Conservation (phyloP, 495 filamentous ascomycete genomes). For the Penicillium flavigenum region DNA sequence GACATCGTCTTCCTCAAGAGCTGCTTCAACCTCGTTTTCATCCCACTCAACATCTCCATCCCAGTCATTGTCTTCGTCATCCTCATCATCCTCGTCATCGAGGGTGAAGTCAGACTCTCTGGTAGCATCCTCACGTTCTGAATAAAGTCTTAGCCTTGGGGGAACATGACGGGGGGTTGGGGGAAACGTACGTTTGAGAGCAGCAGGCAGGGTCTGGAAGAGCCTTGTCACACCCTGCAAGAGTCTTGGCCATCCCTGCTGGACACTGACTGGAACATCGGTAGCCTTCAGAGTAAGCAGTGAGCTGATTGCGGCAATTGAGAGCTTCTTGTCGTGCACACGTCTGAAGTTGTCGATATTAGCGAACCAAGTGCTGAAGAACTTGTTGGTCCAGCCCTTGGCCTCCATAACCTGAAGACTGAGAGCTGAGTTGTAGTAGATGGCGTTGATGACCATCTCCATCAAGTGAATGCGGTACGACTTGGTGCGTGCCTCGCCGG, state of each 20-base stretch:
- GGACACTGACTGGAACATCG: constrained; percentile 81
- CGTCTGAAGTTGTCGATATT: constrained; percentile 91
- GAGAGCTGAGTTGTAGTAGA: constrained; percentile 91
- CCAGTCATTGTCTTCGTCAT: constrained; percentile 69
- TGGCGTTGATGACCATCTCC: constrained; percentile 98
- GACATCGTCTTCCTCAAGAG: constrained; percentile 58
- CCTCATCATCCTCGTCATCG: constrained; percentile 72
- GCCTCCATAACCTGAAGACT: constrained; percentile 79
- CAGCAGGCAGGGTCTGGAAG: constrained; percentile 87
- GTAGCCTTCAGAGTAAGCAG: constrained; percentile 73
- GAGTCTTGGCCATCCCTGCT: constrained; percentile 94
- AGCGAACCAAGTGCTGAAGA: constrained; percentile 96
- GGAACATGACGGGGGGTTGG: neutral
- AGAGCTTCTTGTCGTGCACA: constrained; percentile 98
- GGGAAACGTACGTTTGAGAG: constrained; percentile 67
- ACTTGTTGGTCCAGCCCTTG: constrained; percentile 98
- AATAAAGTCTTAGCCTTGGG: constrained; percentile 18
- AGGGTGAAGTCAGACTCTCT: constrained; percentile 82
- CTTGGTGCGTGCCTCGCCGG: constrained; percentile 70
- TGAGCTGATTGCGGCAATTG: constrained; percentile 86
- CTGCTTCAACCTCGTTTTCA: constrained; percentile 59
- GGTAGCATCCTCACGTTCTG: constrained; percentile 87
- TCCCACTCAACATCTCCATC: constrained; percentile 67
- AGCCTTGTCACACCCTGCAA: constrained; percentile 86
- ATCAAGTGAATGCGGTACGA: constrained; percentile 92